Percentiles rank a stretch among this genome's conserved stretches.
phyloP scores from a whole-genome alignment of 139 green algal species.

The Micractinium conductrix region DNA sequence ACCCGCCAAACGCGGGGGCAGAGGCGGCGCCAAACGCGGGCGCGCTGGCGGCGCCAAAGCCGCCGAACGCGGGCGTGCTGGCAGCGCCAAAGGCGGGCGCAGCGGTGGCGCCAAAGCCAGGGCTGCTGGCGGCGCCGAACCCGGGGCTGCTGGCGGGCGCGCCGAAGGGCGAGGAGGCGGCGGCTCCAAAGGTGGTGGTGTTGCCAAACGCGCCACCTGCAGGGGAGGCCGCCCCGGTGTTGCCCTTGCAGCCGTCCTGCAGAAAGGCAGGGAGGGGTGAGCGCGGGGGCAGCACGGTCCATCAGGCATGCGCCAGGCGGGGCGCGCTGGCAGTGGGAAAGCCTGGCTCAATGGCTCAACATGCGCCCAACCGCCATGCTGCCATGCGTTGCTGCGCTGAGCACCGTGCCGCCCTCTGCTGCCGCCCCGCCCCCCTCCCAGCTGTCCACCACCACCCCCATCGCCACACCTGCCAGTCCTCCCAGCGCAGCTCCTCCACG shows the following conservation, averaged over 20 bases:
- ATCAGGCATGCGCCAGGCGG: no score
- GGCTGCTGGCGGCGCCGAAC: conserved; percentile 43
- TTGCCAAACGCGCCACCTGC: conserved; percentile 33
- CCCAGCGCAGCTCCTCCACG: conserved; percentile 89
- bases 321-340: no score
- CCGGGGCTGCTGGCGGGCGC: conserved; percentile 18
- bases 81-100: conserved; percentile 41
- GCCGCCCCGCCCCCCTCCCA: not conserved
- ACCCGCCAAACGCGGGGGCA: conserved; percentile 47
- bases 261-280: no score
- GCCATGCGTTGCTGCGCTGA: no score
- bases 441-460: not conserved
- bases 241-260: conserved; percentile 56
- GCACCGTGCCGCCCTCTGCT: not conserved
- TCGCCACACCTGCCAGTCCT: conserved; percentile 84
- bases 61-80: conserved; percentile 31
- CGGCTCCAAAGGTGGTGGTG: conserved; percentile 38
- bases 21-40: conserved; percentile 36
- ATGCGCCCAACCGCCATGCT: no score
- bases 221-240: conserved; percentile 24
- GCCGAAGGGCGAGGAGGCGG: conserved; percentile 35
- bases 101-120: conserved; percentile 44
- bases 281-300: no score
- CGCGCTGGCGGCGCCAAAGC: conserved; percentile 44
- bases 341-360: no score